Percentiles rank a stretch among this genome's conserved stretches.
Conservation (phyloP, 306 rosid species). For the Luffa acutangula region DNA sequence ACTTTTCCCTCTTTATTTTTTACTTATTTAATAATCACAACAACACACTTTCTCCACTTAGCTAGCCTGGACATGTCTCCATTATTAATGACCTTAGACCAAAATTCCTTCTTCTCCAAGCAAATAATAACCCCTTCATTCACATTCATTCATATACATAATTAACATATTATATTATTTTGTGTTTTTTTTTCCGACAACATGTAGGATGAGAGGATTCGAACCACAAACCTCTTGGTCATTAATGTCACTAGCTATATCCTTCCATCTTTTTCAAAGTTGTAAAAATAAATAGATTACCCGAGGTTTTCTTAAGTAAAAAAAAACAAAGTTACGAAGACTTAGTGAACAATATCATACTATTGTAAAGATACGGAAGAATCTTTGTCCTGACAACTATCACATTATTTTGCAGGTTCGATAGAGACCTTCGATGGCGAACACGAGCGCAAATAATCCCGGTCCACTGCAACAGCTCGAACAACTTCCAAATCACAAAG, state of each 20-base stretch:
- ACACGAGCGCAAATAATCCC: slow-evolving; percentile 56
- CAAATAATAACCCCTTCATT: neutral
- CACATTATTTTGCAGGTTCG: slow-evolving; percentile 33
- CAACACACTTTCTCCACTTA: neutral
- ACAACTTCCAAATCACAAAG: slow-evolving; percentile 56
- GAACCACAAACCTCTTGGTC: too few species aligned
- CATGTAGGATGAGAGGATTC: too few species aligned
- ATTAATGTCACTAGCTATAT: too few species aligned
- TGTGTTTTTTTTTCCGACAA: too few species aligned
- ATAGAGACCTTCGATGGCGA: slow-evolving; percentile 73
- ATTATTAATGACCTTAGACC: neutral
- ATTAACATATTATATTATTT: neutral
- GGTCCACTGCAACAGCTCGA: slow-evolving; percentile 55
- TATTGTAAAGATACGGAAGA: neutral
- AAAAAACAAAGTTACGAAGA: too few species aligned
- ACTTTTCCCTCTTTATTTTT: neutral
- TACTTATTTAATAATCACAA: neutral
- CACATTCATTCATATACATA: neutral
- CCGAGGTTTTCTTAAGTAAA: too few species aligned
- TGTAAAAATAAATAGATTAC: too few species aligned
- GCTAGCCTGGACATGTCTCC: neutral
- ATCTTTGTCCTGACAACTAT: neutral
- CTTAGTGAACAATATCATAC: neutral
- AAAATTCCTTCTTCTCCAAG: neutral
- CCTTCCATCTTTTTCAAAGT: too few species aligned